Conservation (phyloP, 352 stramenopile genomes). For the Phytophthora pinifolia region DNA sequence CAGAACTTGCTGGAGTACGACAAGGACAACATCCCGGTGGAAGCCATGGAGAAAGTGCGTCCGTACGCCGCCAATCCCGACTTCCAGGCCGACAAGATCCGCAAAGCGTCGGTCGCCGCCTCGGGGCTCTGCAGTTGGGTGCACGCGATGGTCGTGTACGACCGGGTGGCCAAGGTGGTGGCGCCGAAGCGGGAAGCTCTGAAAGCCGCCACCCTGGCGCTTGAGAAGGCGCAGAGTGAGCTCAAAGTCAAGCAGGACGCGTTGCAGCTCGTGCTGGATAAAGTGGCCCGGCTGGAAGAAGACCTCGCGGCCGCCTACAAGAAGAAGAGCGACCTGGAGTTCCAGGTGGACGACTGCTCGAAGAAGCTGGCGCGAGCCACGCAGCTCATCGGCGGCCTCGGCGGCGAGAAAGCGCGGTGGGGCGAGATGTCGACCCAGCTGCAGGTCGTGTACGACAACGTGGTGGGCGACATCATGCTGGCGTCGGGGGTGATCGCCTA, state of each 20-base stretch:
- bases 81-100: constrained; percentile 94
- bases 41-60: constrained; percentile 92
- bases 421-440: constrained; percentile 87
- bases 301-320: constrained; percentile 91
- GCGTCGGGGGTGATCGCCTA: constrained; percentile 94
- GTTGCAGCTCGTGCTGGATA: constrained; percentile 92
- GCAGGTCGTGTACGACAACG: constrained; percentile 88
- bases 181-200: constrained; percentile 93
- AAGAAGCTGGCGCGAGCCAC: constrained; percentile 92
- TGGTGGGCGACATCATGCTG: constrained; percentile 93
- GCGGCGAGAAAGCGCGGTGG: constrained; percentile 94
- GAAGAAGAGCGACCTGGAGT: constrained; percentile 90
- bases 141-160: constrained; percentile 96
- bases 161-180: constrained; percentile 92
- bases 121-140: constrained; percentile 95
- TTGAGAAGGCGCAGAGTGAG: constrained; percentile 86
- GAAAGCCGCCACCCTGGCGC: constrained; percentile 83
- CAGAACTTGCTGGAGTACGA: constrained; percentile 95
- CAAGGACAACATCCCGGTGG: constrained; percentile 92
- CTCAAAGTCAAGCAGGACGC: constrained; percentile 91
- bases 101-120: constrained; percentile 93
- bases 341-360: constrained; percentile 92
- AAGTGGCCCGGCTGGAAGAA: constrained; percentile 88
- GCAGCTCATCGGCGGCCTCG: constrained; percentile 92
- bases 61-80: constrained; percentile 86